Percentiles rank a stretch among this genome's conserved stretches.
Conservation (phyloP, 371 early-diverging fungal species). For the Sanchytrium tribonematis region DNA sequence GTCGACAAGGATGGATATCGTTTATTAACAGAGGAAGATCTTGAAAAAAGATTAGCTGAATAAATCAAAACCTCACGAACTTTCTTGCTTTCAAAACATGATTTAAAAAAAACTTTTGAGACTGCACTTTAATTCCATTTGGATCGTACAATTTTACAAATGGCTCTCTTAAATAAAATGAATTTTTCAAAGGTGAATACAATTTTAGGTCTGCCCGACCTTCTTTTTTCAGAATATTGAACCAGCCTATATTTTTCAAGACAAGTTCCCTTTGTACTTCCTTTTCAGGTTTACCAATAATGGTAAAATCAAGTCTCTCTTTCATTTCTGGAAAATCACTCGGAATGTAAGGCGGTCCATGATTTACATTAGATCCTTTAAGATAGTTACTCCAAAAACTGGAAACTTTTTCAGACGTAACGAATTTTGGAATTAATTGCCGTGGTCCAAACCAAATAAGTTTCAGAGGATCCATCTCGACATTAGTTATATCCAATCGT, state of each 20-base stretch:
- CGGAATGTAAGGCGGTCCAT: background rate
- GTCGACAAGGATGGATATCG: slow-evolving; percentile 17
- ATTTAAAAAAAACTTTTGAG: background rate
- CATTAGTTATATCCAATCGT: background rate
- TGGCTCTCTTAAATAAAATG: background rate
- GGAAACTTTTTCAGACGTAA: background rate
- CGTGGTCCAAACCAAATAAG: background rate
- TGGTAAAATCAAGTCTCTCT: background rate
- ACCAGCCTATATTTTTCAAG: background rate
- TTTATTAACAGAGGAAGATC: slow-evolving; percentile 9
- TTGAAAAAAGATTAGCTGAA: slow-evolving; percentile 4
- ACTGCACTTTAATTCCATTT: background rate
- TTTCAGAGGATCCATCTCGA: background rate
- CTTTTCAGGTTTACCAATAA: background rate
- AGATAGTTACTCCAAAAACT: background rate
- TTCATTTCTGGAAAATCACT: background rate
- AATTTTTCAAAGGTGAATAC: background rate
- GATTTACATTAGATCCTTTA: background rate
- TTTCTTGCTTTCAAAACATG: background rate
- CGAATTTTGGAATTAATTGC: background rate
- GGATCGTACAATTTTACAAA: background rate
- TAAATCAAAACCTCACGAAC: background rate
- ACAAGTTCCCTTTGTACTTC: background rate
- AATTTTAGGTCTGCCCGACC: background rate
- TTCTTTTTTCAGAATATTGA: background rate